phyloP scores from a whole-genome alignment of 78 protist genomes.

The Emiliania huxleyi region DNA sequence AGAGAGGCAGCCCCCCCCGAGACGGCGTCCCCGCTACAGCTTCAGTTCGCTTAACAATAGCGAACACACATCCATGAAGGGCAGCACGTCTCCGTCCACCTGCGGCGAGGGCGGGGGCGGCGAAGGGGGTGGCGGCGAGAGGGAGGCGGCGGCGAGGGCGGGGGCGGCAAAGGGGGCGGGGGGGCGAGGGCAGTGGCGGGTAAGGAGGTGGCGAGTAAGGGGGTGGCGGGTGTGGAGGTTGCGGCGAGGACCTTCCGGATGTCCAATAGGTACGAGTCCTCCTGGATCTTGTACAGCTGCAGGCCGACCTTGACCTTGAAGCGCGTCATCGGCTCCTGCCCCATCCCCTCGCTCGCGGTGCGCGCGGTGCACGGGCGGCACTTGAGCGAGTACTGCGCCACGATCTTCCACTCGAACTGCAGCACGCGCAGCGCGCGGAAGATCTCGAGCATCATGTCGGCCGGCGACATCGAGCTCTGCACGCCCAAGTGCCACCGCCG shows the following conservation, averaged over 20 bases:
- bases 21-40: too few relatives aligned
- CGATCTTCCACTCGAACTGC: constrained; percentile 4
- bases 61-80: too few relatives aligned
- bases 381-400: not conserved
- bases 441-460: constrained; percentile 27
- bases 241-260: not conserved
- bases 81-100: too few relatives aligned
- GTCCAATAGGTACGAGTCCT: constrained; percentile 2
- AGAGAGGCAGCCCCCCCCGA: too few relatives aligned
- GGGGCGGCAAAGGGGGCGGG: too few relatives aligned
- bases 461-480: constrained; percentile 9
- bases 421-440: constrained; percentile 15
- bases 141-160: too few relatives aligned
- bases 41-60: too few relatives aligned
- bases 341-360: not conserved
- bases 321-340: not conserved
- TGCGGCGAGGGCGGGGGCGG: too few relatives aligned
- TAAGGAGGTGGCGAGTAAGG: too few relatives aligned
- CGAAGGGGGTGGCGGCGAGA: too few relatives aligned
- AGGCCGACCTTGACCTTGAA: constrained; percentile 13
- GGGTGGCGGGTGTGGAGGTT: too few relatives aligned
- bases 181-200: too few relatives aligned
- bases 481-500: not conserved
- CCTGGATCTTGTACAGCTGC: constrained; percentile 10
- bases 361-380: not conserved